Conservation (phyloP, 2,329 filamentous ascomycete species). For the Aspergillus spinulosporus region DNA sequence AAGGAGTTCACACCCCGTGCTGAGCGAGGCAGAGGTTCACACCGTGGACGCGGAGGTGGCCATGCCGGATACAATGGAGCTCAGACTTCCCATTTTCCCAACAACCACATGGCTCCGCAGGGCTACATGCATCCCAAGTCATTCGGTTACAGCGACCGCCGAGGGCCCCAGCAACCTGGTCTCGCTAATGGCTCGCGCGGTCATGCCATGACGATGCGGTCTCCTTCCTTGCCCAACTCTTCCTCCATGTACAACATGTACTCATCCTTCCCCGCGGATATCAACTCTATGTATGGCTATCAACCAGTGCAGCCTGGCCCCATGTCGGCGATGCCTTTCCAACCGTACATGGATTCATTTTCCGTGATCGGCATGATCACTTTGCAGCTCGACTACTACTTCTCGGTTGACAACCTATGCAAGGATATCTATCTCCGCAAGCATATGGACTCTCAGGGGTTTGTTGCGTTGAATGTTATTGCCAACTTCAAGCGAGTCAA, state of each 20-base stretch:
- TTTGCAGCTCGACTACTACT: constrained; percentile 82
- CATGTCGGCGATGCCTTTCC: constrained; percentile 53
- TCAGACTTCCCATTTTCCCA: constrained; percentile 42
- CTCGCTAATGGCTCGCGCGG: constrained; percentile 43
- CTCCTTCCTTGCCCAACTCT: constrained; percentile 62
- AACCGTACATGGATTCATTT: constrained; percentile 58
- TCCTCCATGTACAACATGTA: constrained; percentile 51
- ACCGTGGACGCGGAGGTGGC: constrained; percentile 43
- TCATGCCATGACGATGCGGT: constrained; percentile 56
- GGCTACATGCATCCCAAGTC: constrained; percentile 43
- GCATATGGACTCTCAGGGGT: constrained; percentile 95
- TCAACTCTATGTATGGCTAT: constrained; percentile 60
- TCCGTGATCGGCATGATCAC: constrained; percentile 59
- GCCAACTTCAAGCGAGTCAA: constrained; percentile 84
- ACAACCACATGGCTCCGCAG: constrained; percentile 42
- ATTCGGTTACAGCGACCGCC: constrained; percentile 44
- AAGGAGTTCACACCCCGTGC: constrained; percentile 36
- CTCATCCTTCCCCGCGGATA: constrained; percentile 42
- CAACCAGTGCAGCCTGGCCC: constrained; percentile 52
- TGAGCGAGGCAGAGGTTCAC: constrained; percentile 41
- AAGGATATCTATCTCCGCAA: constrained; percentile 87
- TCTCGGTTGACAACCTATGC: constrained; percentile 91
- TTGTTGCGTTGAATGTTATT: constrained; percentile 77
- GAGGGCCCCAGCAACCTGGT: constrained; percentile 42
- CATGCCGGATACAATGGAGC: constrained; percentile 36